Conservation (phyloP, 352 stramenopile genomes). For the Thraustochytrium striatum region DNA sequence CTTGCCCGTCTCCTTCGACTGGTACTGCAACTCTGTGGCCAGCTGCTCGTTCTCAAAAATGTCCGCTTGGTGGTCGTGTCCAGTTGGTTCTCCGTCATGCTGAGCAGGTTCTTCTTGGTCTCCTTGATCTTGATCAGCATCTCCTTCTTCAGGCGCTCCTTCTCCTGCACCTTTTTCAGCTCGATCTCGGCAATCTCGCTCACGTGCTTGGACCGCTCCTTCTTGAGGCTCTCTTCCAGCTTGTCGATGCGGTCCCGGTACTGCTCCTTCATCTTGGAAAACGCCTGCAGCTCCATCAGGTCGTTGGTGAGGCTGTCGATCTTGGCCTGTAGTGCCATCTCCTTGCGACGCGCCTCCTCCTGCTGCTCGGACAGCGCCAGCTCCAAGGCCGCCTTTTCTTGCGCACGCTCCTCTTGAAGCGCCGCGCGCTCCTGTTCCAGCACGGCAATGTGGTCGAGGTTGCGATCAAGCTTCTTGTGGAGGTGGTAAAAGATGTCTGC, state of each 20-base stretch:
- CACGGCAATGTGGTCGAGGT: constrained; percentile 63
- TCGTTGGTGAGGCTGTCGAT: constrained; percentile 50
- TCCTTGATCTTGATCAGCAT: constrained; percentile 61
- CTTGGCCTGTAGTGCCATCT: constrained; percentile 49
- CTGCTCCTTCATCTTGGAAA: constrained; percentile 61
- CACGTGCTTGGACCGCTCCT: constrained; percentile 33
- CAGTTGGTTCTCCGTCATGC: constrained; percentile 65
- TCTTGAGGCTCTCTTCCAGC: constrained; percentile 57
- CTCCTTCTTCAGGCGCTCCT: constrained; percentile 67
- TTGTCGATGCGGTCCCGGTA: constrained; percentile 56
- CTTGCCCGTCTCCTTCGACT: constrained; percentile 68
- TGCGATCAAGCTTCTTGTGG: constrained; percentile 71
- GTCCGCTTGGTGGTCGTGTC: constrained; percentile 68
- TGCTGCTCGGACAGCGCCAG: background rate
- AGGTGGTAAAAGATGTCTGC: constrained; percentile 80
- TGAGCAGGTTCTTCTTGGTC: constrained; percentile 60
- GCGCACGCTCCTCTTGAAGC: constrained; percentile 42
- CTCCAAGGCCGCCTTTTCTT: background rate
- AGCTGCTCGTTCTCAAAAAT: constrained; percentile 74
- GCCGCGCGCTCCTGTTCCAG: constrained; percentile 60
- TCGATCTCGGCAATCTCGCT: constrained; percentile 58
- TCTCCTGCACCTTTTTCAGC: constrained; percentile 63
- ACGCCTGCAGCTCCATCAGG: constrained; percentile 57
- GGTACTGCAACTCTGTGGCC: constrained; percentile 63
- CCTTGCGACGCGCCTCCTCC: constrained; percentile 47